A percentile compares a stretch with the other conserved stretches of the same genome.
phyloP scores from a whole-genome alignment of 768 basidiomycete genomes.

The Amanita inopinata region DNA sequence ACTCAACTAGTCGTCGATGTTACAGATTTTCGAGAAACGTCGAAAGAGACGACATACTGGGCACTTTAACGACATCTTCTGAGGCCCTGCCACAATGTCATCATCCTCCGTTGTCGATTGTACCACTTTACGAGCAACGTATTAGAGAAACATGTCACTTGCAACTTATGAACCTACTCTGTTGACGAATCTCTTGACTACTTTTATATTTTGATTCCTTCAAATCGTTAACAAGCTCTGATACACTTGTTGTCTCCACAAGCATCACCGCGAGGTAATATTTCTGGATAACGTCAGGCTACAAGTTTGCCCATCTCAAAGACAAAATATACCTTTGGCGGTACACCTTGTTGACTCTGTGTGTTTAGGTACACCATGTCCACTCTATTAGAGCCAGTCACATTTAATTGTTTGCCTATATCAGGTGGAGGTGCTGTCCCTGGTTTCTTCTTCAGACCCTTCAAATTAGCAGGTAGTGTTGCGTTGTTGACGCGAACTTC shows the following conservation, averaged over 20 bases:
- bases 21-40: too few species aligned
- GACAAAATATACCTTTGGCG: slow-evolving; percentile 48
- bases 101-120: slow-evolving; percentile 62
- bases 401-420: slow-evolving; percentile 32
- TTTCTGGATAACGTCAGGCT: slow-evolving; percentile 40
- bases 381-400: slow-evolving; percentile 47
- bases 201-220: slow-evolving; percentile 58
- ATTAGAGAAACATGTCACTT: not conserved
- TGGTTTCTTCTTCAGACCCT: slow-evolving; percentile 91
- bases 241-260: slow-evolving; percentile 67
- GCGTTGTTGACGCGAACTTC: slow-evolving; percentile 81
- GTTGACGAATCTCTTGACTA: slow-evolving; percentile 51
- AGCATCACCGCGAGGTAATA: slow-evolving; percentile 81
- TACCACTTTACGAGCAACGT: slow-evolving; percentile 36
- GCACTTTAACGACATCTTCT: slow-evolving; percentile 88
- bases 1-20: slow-evolving; percentile 65
- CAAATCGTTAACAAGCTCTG: slow-evolving; percentile 59
- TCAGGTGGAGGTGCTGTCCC: slow-evolving; percentile 91
- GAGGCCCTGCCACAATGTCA: slow-evolving; percentile 83
- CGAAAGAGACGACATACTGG: slow-evolving; percentile 58
- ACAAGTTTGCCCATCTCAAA: slow-evolving; percentile 3
- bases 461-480: slow-evolving; percentile 64
- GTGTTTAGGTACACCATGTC: slow-evolving; percentile 91
- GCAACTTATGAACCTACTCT: slow-evolving; percentile 40
- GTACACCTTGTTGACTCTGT: slow-evolving; percentile 49